Base-by-base conservation (phyloP, 169 alveolate species). In the Plasmodium chabaudi region DNA sequence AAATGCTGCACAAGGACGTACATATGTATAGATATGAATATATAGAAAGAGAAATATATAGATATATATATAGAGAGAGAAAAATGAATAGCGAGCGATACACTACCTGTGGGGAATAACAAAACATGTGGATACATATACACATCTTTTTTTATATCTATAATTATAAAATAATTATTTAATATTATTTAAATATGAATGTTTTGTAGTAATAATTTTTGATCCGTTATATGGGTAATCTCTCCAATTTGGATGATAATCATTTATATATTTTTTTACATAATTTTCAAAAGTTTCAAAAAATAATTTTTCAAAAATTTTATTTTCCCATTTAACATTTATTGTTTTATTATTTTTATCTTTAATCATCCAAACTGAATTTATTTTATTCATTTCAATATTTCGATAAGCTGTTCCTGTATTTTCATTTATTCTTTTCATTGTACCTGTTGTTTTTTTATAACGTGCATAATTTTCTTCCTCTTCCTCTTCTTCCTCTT, bases 301-400 rank as follows among this genome's bases (percentile, higher is more conserved):
- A 87, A 95, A 95, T 19, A 91, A 82, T 25, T 87, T 93, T 34
- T 95, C 96, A 59, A 95, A 95, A 51, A 72, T 92, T 44, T 88
- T 92, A 68, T 86, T 90, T 39, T 91, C 96, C 97, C 97, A 95
- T 61, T 92, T 94, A 59, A 95, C 88, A 17, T 92, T 96, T 57
- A 95, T 87, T 13, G 90, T 93, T 44, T 88, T 91, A 15, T 95
- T 95, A 57, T 90, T 92, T 53, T 84, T 87, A 73, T 95, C 97
- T 64, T 91, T 82, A 10, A 95, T 68, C 87, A 88, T 47, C 97
- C 97, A 95, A 1, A 93, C 93, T 13, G 95, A 69, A 55, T 93
- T 93, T 17, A 72, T 87, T 64, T 72, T 91, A 17, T 74, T 71
- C 75, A 84, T 63, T 44, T 73, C 88, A 25, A 73, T 91, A 57